Base-by-base conservation (phyloP, 1,139 yeast species). In the Taphrina betulina region DNA sequence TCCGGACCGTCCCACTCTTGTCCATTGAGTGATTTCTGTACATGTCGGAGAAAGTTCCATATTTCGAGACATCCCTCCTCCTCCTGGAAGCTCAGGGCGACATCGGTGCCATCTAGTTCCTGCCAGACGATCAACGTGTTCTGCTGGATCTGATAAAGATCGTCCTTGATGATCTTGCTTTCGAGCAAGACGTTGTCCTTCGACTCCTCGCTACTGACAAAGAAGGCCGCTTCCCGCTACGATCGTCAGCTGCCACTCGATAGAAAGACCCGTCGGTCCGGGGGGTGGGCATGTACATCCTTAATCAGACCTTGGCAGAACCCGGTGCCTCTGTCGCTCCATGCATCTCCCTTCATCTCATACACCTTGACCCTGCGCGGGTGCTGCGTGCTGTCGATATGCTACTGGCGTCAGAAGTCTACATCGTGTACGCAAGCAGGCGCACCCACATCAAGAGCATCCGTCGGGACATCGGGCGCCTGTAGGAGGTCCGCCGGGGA, bases 321-420 rank as follows among this genome's bases (percentile, higher is more conserved):
- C 0, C 98, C 98, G 0, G 96, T 89, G 14, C 97, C 98, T 56
- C 85, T 81, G 68, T 90, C 97, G 43, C 82, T 75, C 98, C 98
- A 92, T 64, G 80, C 85, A 58, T 85, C 90, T 35, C 85, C 84
- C 54, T 81, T 82, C 54, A 92, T 73, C 31, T 86, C 76, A 67
- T 92, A 92, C 19, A 92, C 94, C 68, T 90, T 92, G 53, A 90
- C 98, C 62, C 97, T 74, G 24, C 54, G 17, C 24, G 46, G 54
- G n/a, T 38, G 40, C 19, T 50, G 38, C 33, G 54, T 50, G 40
- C 37, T 42, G 38, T 33, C 43, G 16, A 50, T 28, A 14, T 22
- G 22, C 54, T 50, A 3, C 12, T 7, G 3, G 14, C 7, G 34
- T 48, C 40, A 50, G 31, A 3, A 2, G 29, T 10, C n/a, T 17